Evolutionary conservation across 192 early-diverging fungal genomes (phyloP).

Genomic region (Funneliformis geosporum): DNA sequence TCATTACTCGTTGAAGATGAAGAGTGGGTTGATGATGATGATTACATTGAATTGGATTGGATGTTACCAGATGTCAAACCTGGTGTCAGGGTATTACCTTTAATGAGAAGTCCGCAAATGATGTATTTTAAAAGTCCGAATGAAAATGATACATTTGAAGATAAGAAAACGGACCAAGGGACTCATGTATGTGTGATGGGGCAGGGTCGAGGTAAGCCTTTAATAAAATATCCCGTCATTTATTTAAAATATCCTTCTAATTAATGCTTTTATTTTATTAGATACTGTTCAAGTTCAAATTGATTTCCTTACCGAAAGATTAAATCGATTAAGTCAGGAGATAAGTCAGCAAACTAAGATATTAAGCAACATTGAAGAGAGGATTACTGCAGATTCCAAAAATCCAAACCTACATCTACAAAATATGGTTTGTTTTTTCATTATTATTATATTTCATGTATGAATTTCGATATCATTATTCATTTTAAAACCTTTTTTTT

Average conservation of each 20-base stretch:
- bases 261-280: slow-evolving; percentile 30
- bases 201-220: slow-evolving; percentile 39
- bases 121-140: slow-evolving; percentile 49
- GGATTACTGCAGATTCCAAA: slow-evolving; percentile 45
- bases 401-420: slow-evolving; percentile 41
- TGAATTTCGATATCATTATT: neutral
- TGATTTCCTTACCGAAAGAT: slow-evolving; percentile 50
- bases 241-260: neutral
- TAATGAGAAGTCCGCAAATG: slow-evolving; percentile 61
- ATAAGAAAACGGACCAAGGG: slow-evolving; percentile 37
- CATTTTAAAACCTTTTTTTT: neutral
- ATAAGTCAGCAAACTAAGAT: slow-evolving; percentile 57
- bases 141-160: slow-evolving; percentile 41
- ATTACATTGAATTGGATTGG: slow-evolving; percentile 51
- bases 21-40: slow-evolving; percentile 56
- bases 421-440: slow-evolving; percentile 38
- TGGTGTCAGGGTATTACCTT: slow-evolving; percentile 50
- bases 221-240: neutral
- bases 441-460: slow-evolving; percentile 23
- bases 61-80: slow-evolving; percentile 39
- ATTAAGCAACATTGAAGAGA: slow-evolving; percentile 52
- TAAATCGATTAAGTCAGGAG: slow-evolving; percentile 56
- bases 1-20: slow-evolving; percentile 8
- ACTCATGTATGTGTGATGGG: slow-evolving; percentile 49
- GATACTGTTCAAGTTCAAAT: slow-evolving; percentile 61